Evolutionary conservation across 2,329 filamentous ascomycete genomes (phyloP).

Genomic region (Fulvia fulva): DNA sequence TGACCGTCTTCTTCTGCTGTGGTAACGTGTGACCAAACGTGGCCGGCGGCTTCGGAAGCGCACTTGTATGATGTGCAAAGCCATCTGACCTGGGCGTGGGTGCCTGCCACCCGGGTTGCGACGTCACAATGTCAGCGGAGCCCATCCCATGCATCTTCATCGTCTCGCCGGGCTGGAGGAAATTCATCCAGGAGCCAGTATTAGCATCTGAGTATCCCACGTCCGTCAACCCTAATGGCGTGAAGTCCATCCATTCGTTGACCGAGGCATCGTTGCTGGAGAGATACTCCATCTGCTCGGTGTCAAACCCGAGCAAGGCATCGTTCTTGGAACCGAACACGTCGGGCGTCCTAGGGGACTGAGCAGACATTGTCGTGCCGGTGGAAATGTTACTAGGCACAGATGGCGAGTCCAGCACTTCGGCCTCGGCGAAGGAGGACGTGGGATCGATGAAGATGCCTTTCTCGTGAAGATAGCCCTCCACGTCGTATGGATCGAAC

Average conservation of each 20-base stretch:
- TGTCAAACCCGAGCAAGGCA: not conserved
- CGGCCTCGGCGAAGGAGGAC: constrained; percentile 57
- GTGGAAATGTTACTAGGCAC: not conserved
- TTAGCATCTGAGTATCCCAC: constrained; percentile 23
- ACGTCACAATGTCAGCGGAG: not conserved
- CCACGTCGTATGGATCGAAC: constrained; percentile 72
- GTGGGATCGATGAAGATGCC: constrained; percentile 60
- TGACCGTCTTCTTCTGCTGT: constrained; percentile 34
- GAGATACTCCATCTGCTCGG: constrained; percentile 11
- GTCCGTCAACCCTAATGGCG: constrained; percentile 10
- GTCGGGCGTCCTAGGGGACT: not conserved
- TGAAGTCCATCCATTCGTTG: constrained; percentile 11
- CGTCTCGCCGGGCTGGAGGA: constrained; percentile 19
- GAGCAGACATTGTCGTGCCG: not conserved
- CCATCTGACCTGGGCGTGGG: too few relatives aligned
- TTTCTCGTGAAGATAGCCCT: constrained; percentile 64
- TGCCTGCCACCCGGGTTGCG: not conserved
- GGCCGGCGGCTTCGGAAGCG: not conserved
- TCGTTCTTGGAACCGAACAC: not conserved
- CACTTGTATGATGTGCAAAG: too few relatives aligned
- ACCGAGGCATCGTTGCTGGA: not conserved
- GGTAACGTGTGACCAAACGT: not conserved
- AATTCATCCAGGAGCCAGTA: constrained; percentile 29
- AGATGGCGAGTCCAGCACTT: constrained; percentile 30
- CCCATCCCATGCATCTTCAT: constrained; percentile 7